phyloP scores from a whole-genome alignment of 352 stramenopile species.

The Globisporangium barbulae region DNA sequence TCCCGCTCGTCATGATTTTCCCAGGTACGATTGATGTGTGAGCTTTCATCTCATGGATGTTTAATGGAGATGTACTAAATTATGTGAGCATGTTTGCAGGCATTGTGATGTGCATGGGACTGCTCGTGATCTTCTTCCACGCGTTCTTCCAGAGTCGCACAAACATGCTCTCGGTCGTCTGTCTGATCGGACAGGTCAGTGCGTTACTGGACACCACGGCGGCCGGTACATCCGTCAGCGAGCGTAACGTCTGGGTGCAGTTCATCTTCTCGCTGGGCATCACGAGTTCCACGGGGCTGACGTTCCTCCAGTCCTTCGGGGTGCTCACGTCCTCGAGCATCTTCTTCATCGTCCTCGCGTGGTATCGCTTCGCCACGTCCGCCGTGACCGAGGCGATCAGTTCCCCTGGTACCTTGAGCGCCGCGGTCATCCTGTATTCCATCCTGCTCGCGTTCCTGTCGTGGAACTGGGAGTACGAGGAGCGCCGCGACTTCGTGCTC shows the following conservation, averaged over 20 bases:
- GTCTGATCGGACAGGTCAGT: slow-evolving; percentile 69
- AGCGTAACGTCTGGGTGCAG: slow-evolving; percentile 84
- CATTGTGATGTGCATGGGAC: slow-evolving; percentile 71
- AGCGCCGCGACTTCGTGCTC: slow-evolving; percentile 81
- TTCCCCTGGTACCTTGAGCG: slow-evolving; percentile 63
- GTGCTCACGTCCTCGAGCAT: slow-evolving; percentile 57
- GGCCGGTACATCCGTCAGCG: slow-evolving; percentile 65
- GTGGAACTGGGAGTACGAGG: slow-evolving; percentile 88
- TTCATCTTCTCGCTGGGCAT: slow-evolving; percentile 85
- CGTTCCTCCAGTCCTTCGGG: slow-evolving; percentile 60
- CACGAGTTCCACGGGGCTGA: slow-evolving; percentile 75
- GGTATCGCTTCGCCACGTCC: slow-evolving; percentile 46
- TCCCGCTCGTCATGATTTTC: slow-evolving; percentile 81
- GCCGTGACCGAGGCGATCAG: slow-evolving; percentile 39
- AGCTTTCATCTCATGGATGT: neutral
- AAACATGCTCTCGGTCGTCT: slow-evolving; percentile 52
- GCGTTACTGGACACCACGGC: slow-evolving; percentile 73
- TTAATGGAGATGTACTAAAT: neutral
- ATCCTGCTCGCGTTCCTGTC: slow-evolving; percentile 77
- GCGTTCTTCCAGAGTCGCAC: slow-evolving; percentile 57
- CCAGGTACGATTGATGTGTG: slow-evolving; percentile 26
- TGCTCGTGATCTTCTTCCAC: slow-evolving; percentile 65
- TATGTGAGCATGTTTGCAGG: slow-evolving; percentile 11
- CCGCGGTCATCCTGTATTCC: slow-evolving; percentile 71
- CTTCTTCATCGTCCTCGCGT: slow-evolving; percentile 78